Percentiles rank a stretch among this genome's conserved stretches.
Conservation (phyloP, 768 basidiomycete species). For the Pleurotus ostreatus region DNA sequence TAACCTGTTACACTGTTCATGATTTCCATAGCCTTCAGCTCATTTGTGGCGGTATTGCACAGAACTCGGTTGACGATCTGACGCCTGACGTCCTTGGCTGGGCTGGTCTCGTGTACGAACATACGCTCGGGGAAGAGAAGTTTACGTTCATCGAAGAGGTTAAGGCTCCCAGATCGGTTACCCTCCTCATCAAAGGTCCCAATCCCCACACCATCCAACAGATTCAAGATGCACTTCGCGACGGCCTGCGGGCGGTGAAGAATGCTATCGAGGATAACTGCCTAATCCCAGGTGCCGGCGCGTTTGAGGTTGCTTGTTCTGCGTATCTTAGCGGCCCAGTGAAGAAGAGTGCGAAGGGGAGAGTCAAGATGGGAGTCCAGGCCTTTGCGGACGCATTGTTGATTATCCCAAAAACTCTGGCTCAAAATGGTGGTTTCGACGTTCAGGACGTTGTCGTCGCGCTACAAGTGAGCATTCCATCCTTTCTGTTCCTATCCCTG, state of each 20-base stretch:
- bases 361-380: conserved; percentile 95
- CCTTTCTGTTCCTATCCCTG: neutral
- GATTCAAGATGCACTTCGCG: conserved; percentile 96
- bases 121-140: conserved; percentile 98
- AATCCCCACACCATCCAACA: conserved; percentile 95
- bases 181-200: conserved; percentile 95
- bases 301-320: conserved; percentile 93
- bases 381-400: conserved; percentile 95
- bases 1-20: neutral
- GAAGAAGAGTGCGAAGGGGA: conserved; percentile 86
- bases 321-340: conserved; percentile 74
- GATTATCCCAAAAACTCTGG: conserved; percentile 94
- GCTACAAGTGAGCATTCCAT: conserved; percentile 58
- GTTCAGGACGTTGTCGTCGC: conserved; percentile 93
- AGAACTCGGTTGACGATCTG: conserved; percentile 97
- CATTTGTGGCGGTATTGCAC: conserved; percentile 90
- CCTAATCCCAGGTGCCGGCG: conserved; percentile 94
- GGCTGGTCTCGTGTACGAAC: conserved; percentile 98
- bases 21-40: conserved; percentile 68
- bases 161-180: conserved; percentile 91
- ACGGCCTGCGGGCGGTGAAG: conserved; percentile 94
- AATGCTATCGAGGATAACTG: conserved; percentile 90
- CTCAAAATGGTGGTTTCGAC: conserved; percentile 94
- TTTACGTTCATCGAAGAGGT: conserved; percentile 98
- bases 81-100: conserved; percentile 89